Base-by-base conservation (phyloP, 305 asterid species). In the Stenogyne calaminthoides region DNA sequence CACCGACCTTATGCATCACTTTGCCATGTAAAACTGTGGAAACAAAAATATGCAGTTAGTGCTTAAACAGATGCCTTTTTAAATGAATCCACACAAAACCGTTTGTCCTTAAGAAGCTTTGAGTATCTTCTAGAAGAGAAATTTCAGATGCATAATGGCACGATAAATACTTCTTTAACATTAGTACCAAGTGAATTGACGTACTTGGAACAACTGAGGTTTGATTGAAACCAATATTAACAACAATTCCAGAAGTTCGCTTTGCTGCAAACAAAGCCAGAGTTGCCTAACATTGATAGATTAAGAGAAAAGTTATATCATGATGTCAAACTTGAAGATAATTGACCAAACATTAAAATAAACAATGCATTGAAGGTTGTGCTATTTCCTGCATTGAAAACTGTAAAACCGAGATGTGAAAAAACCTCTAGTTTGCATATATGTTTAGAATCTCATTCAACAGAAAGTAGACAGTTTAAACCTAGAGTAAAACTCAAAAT, bases 201-300 rank as follows among this genome's bases (percentile, higher is more conserved):
- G 80, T 88, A 95, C 99, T 89, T 80, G 99, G 98, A 75, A 95
- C 98, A 78, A 95, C 83, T 59, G 96, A 86, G 47, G 98, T 92
- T 60, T 92, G 98, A 80, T 95, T 86, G 79, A 95, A 95, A 76
- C 99, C 99, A 76, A 92, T 82, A 81, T 95, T 95, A 73, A 95
- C 96, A 70, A 90, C 96, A 80, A 95, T 89, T 83, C 99, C 99
- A 22, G 97, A 95, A 49, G 89, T 88, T 71, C 88, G 79, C 80
- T 85, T 88, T 46, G 99, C 98, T 9, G 99, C 94, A 78, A 95
- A 88, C 82, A 92, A 84, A 81, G 98, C 96, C 88, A 95, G 84
- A 77, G 91, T 87, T 46, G 98, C 99, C 99, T 95, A 70, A 83
- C 44, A 67, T 77, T 19, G 58, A 73, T 51, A 37, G 60, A 59